These are phyloP conservation scores for Anastatica hierochuntica DNA, from an alignment of 345 rosid species.

Conservation along the genomic window DNA sequence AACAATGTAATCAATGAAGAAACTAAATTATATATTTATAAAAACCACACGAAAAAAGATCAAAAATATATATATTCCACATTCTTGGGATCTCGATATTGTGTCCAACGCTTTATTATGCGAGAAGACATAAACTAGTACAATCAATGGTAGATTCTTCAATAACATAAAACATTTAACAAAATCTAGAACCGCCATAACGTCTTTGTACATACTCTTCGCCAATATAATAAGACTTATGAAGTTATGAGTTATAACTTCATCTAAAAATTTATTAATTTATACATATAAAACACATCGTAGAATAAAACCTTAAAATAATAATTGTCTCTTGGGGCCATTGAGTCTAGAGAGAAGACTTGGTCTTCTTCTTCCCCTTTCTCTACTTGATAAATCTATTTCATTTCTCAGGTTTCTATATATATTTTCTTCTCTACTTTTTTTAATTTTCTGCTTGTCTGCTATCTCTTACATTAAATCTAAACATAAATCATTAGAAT, in stretches of 20 bases:
- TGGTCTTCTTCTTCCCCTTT: slow-evolving; percentile 13
- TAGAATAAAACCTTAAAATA: background rate
- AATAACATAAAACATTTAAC: too few relatives aligned
- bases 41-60: too few relatives aligned
- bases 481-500: slow-evolving; percentile 21
- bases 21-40: too few relatives aligned
- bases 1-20: too few relatives aligned
- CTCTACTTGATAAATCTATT: slow-evolving; percentile 2
- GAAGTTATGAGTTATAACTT: slow-evolving; percentile 16
- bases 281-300: background rate
- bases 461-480: slow-evolving; percentile 14
- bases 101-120: background rate
- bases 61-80: too few relatives aligned
- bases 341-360: slow-evolving; percentile 21
- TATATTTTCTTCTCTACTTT: slow-evolving; percentile 24
- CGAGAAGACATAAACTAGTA: background rate
- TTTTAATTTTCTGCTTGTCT: slow-evolving; percentile 18
- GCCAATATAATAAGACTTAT: slow-evolving; percentile 9
- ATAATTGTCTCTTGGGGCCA: slow-evolving; percentile 16
- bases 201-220: slow-evolving; percentile 2
- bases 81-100: background rate
- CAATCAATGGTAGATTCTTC: slow-evolving; percentile 7
- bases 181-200: slow-evolving; percentile 17
- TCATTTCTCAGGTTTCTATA: slow-evolving; percentile 24
- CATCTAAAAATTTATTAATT: slow-evolving; percentile 2